Percentiles rank a stretch among this genome's conserved stretches.
Evolutionary conservation across 345 rosid genomes (phyloP).

Genomic region (Physaria fendleri): DNA sequence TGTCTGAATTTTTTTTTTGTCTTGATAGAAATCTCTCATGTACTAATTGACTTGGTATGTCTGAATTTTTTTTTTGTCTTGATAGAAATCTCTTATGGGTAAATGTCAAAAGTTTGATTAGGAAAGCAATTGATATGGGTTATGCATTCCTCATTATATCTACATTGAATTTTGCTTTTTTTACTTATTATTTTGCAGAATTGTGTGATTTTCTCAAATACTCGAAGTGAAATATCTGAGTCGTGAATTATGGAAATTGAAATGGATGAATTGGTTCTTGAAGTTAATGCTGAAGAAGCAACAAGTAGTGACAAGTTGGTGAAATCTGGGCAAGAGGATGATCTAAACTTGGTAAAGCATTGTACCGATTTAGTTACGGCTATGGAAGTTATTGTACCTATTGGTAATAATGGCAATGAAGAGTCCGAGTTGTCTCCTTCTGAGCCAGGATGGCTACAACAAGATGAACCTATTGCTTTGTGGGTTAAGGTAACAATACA

Average conservation of each 20-base stretch:
- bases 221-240: slow-evolving; percentile 14
- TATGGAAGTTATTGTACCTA: slow-evolving; percentile 44
- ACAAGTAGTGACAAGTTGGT: slow-evolving; percentile 22
- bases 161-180: not conserved
- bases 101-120: not conserved
- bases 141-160: not conserved
- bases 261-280: slow-evolving; percentile 33
- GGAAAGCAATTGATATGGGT: not conserved
- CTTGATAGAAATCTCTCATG: no score
- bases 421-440: slow-evolving; percentile 51
- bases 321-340: slow-evolving; percentile 45
- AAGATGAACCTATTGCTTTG: slow-evolving; percentile 76
- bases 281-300: slow-evolving; percentile 34
- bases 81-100: not conserved
- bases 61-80: slow-evolving; percentile 4
- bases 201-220: not conserved
- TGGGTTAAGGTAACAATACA: slow-evolving; percentile 84
- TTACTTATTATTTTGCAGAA: not conserved
- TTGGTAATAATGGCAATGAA: slow-evolving; percentile 33
- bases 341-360: slow-evolving; percentile 34
- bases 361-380: slow-evolving; percentile 30
- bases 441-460: slow-evolving; percentile 72
- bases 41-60: not conserved
- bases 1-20: no score
- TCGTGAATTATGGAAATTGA: slow-evolving; percentile 45